These are phyloP conservation scores for Styphnolobium japonicum DNA, from an alignment of 306 rosid genomes.

Conservation along the genomic window DNA sequence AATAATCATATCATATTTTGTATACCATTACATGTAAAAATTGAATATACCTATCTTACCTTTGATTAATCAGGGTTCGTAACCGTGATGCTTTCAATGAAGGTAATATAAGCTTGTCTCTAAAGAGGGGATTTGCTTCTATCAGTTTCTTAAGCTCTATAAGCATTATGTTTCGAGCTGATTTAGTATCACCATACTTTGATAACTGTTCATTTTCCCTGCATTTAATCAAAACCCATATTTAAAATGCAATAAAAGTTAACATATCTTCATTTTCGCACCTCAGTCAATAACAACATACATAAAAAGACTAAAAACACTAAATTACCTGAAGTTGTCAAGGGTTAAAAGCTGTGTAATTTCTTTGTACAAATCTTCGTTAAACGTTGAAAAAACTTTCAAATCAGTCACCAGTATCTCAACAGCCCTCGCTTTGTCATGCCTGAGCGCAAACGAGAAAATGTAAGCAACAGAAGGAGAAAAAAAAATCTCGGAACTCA, in stretches of 20 bases:
- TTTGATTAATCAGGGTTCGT: conserved; percentile 61
- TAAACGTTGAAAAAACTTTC: conserved; percentile 54
- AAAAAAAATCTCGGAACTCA: neutral
- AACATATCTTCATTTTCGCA: neutral
- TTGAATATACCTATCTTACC: conserved; percentile 30
- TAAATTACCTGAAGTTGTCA: conserved; percentile 55
- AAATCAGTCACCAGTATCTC: conserved; percentile 59
- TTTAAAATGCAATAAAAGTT: neutral
- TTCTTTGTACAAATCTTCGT: conserved; percentile 62
- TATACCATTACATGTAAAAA: neutral
- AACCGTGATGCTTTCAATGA: conserved; percentile 50
- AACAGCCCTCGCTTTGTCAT: conserved; percentile 53
- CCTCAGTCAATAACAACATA: neutral
- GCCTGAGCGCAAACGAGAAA: conserved; percentile 26
- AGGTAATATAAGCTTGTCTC: conserved; percentile 60
- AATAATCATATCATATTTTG: neutral
- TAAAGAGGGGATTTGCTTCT: conserved; percentile 65
- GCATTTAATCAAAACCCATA: conserved; percentile 8
- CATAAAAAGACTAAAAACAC: conserved; percentile 1
- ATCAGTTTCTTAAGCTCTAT: conserved; percentile 57
- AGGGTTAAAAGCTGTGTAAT: conserved; percentile 68
- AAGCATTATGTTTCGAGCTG: conserved; percentile 61
- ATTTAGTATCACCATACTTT: conserved; percentile 58
- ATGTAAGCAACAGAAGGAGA: neutral
- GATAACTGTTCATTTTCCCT: conserved; percentile 67